Evolutionary conservation across 2,329 filamentous ascomycete genomes (phyloP).

Genomic region (Alternaria sp.): DNA sequence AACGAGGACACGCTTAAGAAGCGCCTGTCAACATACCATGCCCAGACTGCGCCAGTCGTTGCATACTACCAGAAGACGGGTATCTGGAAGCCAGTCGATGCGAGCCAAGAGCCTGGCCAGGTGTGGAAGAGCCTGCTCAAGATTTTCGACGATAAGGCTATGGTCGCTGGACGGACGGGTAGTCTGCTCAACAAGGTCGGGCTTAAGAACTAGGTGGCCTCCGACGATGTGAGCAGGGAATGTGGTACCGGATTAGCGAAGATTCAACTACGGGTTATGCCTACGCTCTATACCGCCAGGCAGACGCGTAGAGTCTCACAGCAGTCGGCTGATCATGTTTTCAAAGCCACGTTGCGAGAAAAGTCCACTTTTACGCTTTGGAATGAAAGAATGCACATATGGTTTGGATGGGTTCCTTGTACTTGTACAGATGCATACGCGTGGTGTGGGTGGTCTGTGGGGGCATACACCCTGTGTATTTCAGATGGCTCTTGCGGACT

Average conservation of each 20-base stretch:
- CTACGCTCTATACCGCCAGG: slow-evolving; percentile 2
- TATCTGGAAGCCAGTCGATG: slow-evolving; percentile 95
- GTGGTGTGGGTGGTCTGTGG: slow-evolving; percentile 4
- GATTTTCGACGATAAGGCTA: slow-evolving; percentile 72
- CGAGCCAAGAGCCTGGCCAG: slow-evolving; percentile 91
- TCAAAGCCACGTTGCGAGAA: slow-evolving; percentile 6
- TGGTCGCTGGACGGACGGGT: slow-evolving; percentile 47
- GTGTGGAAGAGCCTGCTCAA: slow-evolving; percentile 93
- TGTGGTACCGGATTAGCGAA: not conserved
- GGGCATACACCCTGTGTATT: not conserved
- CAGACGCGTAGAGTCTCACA: not conserved
- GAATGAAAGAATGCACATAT: slow-evolving; percentile 24
- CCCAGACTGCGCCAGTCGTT: slow-evolving; percentile 90
- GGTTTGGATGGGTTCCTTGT: slow-evolving; percentile 26
- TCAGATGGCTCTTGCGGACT: not conserved
- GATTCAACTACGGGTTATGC: slow-evolving; percentile 7
- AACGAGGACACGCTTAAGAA: slow-evolving; percentile 96
- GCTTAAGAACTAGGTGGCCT: slow-evolving; percentile 54
- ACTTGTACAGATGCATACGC: slow-evolving; percentile 34
- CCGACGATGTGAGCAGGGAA: not conserved
- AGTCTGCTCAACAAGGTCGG: slow-evolving; percentile 62
- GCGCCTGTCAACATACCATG: slow-evolving; percentile 90
- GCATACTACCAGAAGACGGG: slow-evolving; percentile 96
- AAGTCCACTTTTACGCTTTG: slow-evolving; percentile 16
- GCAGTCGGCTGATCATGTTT: not conserved